Conservation (phyloP, 2,329 filamentous ascomycete species). For the Pseudocercospora eumusae region DNA sequence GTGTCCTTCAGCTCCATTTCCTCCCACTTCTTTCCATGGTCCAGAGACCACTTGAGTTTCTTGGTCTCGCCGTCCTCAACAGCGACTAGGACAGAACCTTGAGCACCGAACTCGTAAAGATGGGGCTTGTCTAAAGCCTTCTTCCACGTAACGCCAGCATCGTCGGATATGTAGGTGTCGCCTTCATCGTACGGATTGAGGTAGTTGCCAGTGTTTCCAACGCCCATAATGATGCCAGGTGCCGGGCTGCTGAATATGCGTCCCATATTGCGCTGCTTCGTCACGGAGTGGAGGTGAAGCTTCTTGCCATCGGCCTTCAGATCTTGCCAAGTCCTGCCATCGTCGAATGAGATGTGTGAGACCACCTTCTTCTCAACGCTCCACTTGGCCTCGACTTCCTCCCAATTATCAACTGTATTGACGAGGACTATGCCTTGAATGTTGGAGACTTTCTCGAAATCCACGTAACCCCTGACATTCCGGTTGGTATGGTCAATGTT, state of each 20-base stretch:
- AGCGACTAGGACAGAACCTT: slow-evolving; percentile 84
- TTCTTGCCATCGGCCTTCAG: slow-evolving; percentile 66
- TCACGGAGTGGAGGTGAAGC: slow-evolving; percentile 90
- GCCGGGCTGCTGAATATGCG: slow-evolving; percentile 91
- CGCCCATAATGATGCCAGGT: slow-evolving; percentile 88
- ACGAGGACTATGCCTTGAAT: slow-evolving; percentile 92
- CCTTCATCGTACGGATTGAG: slow-evolving; percentile 72
- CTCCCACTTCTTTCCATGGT: slow-evolving; percentile 86
- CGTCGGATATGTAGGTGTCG: slow-evolving; percentile 83
- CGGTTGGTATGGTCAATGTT: slow-evolving; percentile 93
- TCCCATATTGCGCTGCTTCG: slow-evolving; percentile 77
- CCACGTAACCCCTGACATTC: slow-evolving; percentile 71
- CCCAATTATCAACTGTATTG: slow-evolving; percentile 84
- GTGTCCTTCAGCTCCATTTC: slow-evolving; percentile 68
- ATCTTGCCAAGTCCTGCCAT: slow-evolving; percentile 79
- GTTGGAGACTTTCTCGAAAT: slow-evolving; percentile 90
- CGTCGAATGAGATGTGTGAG: slow-evolving; percentile 89
- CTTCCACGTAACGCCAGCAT: slow-evolving; percentile 85
- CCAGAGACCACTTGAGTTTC: slow-evolving; percentile 74
- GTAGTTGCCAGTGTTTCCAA: slow-evolving; percentile 81
- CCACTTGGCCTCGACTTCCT: slow-evolving; percentile 65
- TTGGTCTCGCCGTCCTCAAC: slow-evolving; percentile 69
- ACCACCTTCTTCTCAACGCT: slow-evolving; percentile 63
- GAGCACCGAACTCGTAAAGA: slow-evolving; percentile 94
- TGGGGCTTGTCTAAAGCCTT: slow-evolving; percentile 75